Evolutionary conservation across 768 basidiomycete genomes (phyloP).

Genomic region (Amanita rimosa): DNA sequence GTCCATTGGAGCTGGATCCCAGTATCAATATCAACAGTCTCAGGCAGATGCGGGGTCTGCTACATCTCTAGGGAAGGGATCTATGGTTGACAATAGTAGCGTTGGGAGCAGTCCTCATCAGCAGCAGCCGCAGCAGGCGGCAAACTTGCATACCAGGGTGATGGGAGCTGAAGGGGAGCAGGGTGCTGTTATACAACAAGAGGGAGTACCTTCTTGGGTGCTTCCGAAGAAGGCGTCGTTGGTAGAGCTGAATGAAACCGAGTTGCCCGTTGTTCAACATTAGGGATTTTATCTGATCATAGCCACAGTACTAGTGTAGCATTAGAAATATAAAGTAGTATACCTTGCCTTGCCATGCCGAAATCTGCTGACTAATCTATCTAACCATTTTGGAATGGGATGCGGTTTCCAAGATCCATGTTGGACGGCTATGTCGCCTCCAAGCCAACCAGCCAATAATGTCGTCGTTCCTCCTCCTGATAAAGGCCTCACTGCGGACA

Average conservation of each 20-base stretch:
- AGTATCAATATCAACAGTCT: conserved; percentile 10
- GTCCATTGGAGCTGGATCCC: not conserved
- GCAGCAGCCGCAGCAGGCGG: no score
- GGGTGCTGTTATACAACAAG: no score
- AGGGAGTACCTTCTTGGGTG: conserved; percentile 36
- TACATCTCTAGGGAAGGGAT: not conserved
- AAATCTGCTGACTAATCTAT: no score
- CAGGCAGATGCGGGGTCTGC: conserved; percentile 5
- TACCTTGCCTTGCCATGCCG: no score
- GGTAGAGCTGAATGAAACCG: not conserved
- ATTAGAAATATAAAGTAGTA: no score
- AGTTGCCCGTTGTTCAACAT: not conserved
- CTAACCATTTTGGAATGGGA: no score
- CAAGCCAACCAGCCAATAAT: not conserved
- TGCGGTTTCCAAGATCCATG: no score
- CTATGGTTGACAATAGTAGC: not conserved
- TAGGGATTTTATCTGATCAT: no score
- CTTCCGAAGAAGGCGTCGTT: conserved; percentile 26
- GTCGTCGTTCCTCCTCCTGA: not conserved
- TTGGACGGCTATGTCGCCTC: not conserved
- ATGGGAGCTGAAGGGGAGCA: conserved; percentile 4
- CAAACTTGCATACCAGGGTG: not conserved
- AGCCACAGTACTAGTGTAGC: no score
- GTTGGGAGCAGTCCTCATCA: not conserved
- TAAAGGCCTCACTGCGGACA: not conserved